phyloP scores from a whole-genome alignment of 768 basidiomycete species.

The Naganishia onofrii region DNA sequence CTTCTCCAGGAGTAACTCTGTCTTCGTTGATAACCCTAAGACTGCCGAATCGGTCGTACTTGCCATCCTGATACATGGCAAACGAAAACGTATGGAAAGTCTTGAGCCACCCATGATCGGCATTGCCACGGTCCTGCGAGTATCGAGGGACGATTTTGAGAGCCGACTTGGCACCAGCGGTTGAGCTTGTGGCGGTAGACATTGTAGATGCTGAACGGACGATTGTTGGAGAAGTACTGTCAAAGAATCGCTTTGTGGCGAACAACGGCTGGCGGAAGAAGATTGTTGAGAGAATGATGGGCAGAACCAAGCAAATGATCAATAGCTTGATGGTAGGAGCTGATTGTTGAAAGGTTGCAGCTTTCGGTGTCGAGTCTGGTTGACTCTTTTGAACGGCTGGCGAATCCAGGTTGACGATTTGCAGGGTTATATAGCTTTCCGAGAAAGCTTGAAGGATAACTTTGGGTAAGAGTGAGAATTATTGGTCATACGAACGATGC shows the following conservation, averaged over 20 bases:
- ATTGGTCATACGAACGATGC: background rate
- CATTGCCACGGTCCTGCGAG: constrained; percentile 67
- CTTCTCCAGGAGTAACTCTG: constrained; percentile 57
- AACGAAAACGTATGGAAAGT: constrained; percentile 45
- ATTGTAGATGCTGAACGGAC: constrained; percentile 14
- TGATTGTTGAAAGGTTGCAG: background rate
- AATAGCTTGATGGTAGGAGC: constrained; percentile 4
- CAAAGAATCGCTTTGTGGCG: constrained; percentile 14
- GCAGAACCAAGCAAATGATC: constrained; percentile 5
- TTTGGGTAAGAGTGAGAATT: background rate
- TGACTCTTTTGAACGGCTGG: constrained; percentile 22
- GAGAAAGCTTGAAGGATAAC: background rate
- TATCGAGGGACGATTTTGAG: constrained; percentile 52
- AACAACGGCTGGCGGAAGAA: constrained; percentile 11
- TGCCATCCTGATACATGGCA: constrained; percentile 62
- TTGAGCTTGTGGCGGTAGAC: background rate
- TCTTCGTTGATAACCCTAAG: constrained; percentile 84
- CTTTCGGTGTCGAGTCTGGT: constrained; percentile 16
- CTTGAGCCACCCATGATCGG: constrained; percentile 81
- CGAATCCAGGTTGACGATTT: constrained; percentile 17
- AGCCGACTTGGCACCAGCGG: background rate
- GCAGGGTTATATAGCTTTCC: constrained; percentile 21
- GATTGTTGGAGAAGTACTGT: background rate
- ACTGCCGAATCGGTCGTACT: constrained; percentile 65
- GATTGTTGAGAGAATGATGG: constrained; percentile 10